Base-by-base conservation (phyloP, 192 early-diverging fungal species). In the Umbelopsis isabellina region DNA sequence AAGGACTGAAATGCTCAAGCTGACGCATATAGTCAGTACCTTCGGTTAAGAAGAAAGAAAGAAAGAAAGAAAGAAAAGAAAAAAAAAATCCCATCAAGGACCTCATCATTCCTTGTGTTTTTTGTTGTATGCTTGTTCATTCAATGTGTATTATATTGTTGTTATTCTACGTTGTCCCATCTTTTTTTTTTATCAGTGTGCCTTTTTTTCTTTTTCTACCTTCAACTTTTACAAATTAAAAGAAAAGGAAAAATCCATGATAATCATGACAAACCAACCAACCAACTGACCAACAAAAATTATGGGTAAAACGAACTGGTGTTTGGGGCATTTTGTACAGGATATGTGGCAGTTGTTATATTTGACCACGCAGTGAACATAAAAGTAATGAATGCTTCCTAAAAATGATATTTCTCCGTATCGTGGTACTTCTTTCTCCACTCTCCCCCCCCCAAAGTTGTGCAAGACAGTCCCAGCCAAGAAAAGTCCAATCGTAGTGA, bases 1-100 rank as follows among this genome's bases (percentile, higher is more conserved):
- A 51, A 50, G 21, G n/a, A 71, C 45, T 47, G 69, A 49, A 33
- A 52, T 72, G 52, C 65, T 77, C 13, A 67, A 72, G 13, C 46
- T 77, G 33, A 71, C 76, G 27, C 53, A 77, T 52, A 72, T 72
- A 51, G 72, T 77, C 21, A 73, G 71, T 55, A 72, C 70, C n/a
- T 77, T 77, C 65, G 76, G 71, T 22, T 77, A 72, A 67, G 48
- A 33, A 67, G 21, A 22, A 5, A 10, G 3, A 47, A 23, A 25
- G 9, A 13, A 4, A n/a, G n/a, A n/a, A n/a, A n/a, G n/a, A n/a
- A n/a, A n/a, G n/a, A n/a, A n/a, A n/a, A n/a, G n/a, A n/a, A n/a
- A n/a, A n/a, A n/a, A n/a, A n/a, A n/a, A n/a, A n/a, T n/a, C n/a
- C n/a, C n/a, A n/a, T n/a, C n/a, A n/a, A n/a, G n/a, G n/a, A n/a